Evolutionary conservation across 1,284 basidiomycete species (phyloP), one percentile per base, ranked within the genome.

Genomic region (Rhodotorula sp.): DNA sequence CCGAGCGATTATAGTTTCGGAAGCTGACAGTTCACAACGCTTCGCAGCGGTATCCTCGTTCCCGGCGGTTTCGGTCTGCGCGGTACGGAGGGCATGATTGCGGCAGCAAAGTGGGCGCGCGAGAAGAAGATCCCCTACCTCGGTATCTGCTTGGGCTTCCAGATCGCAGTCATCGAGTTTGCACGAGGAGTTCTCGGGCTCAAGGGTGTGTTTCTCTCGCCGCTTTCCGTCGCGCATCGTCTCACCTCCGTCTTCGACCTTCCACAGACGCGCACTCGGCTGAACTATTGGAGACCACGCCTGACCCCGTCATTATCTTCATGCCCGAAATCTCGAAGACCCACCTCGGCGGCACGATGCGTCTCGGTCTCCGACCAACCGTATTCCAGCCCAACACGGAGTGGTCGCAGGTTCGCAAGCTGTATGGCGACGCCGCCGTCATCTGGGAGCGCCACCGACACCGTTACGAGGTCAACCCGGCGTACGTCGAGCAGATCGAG

Each of bases 291-390:
- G 81, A 84, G 46, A 76, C 80, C 22, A 83, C 83, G 30, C 78
- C 81, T 27, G 84, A 92, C 74, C 91, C 90, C 0, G 86, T 94
- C 66, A 86, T 99, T 81, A 87, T 98, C 76, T 99, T 95, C 86
- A 99, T 99, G 95, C 95, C 95, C 39, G 95, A 99, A 81, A 92
- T 99, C 76, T 96, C 93, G 56, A 92, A 91, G 79, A 98, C 94
- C 11, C 94, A 99, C 76, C 92, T 99, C 86, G 95, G 95, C 65
- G 95, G 95, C 36, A 99, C 95, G 30, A 99, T 99, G 95, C 89
- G 95, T 29, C 86, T 98, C 22, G 95, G 95, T 30, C 84, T 99
- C 61, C 88, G 95, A 29, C 94, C 96, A 9, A 98, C 95, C 4
- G 85, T 97, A 62, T 98, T 99, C 80, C 86, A 89, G 72, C 80